phyloP scores from a whole-genome alignment of 805 yeast species.

The Candida insectorum region DNA sequence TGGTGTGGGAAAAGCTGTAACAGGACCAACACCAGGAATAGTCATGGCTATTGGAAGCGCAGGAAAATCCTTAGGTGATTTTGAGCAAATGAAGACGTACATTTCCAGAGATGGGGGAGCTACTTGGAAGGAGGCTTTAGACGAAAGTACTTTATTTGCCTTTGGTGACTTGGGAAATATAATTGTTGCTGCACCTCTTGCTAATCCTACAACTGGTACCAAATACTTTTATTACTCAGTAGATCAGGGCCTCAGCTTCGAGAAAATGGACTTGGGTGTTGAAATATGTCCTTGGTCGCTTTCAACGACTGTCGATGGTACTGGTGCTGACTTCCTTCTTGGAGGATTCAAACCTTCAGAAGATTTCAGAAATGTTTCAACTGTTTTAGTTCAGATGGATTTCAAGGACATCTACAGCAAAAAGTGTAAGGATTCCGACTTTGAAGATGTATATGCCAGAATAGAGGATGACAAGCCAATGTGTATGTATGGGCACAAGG shows the following conservation, averaged over 20 bases:
- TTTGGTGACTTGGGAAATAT: constrained; percentile 81
- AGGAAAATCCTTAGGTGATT: constrained; percentile 22
- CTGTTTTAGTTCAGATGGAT: constrained; percentile 43
- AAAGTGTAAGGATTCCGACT: constrained; percentile 47
- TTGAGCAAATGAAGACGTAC: constrained; percentile 41
- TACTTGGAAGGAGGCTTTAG: constrained; percentile 60
- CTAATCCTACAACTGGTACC: constrained; percentile 19
- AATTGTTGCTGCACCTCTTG: constrained; percentile 54
- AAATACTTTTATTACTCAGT: constrained; percentile 49
- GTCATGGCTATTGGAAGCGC: constrained; percentile 29
- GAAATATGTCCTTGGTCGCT: constrained; percentile 40
- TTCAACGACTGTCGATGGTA: constrained; percentile 66
- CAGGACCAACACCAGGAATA: constrained; percentile 56
- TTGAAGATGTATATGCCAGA: constrained; percentile 64
- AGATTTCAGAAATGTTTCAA: constrained; percentile 13
- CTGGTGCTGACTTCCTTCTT: constrained; percentile 56
- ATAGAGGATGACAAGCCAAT: constrained; percentile 28
- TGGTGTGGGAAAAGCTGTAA: constrained; percentile 41
- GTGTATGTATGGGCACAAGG: constrained; percentile 71
- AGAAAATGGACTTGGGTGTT: constrained; percentile 42
- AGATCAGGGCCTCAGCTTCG: constrained; percentile 75
- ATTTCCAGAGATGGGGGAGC: constrained; percentile 75
- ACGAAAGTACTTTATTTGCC: constrained; percentile 50
- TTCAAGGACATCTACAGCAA: constrained; percentile 53
- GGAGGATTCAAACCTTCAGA: constrained; percentile 32